Conservation (phyloP, 1,139 yeast species). For the Trichomonascaceae sp. region DNA sequence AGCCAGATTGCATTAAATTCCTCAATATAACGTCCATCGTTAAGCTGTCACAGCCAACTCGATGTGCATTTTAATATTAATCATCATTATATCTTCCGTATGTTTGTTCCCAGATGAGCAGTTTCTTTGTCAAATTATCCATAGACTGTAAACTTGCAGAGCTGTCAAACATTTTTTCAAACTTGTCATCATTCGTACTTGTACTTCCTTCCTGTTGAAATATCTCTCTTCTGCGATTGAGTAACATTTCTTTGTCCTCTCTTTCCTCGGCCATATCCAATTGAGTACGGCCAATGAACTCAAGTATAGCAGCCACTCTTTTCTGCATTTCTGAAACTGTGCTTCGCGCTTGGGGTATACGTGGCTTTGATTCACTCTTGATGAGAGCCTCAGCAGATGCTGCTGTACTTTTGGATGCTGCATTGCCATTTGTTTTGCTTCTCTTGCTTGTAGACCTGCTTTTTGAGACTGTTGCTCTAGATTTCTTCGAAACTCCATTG, state of each 20-base stretch:
- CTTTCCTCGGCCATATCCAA: slow-evolving; percentile 71
- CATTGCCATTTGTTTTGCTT: neutral
- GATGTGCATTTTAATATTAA: neutral
- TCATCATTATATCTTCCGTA: slow-evolving; percentile 45
- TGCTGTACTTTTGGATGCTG: neutral
- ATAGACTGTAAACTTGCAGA: slow-evolving; percentile 57
- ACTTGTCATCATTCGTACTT: slow-evolving; percentile 13
- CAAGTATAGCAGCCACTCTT: slow-evolving; percentile 83
- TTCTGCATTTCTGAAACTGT: slow-evolving; percentile 77
- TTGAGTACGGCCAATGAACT: slow-evolving; percentile 82
- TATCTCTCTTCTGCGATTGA: slow-evolving; percentile 26
- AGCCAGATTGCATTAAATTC: slow-evolving; percentile 8
- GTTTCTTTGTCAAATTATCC: slow-evolving; percentile 63
- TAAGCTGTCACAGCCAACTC: neutral
- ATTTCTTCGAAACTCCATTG: neutral
- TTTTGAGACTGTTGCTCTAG: neutral
- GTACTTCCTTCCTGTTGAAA: slow-evolving; percentile 6
- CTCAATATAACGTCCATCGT: neutral
- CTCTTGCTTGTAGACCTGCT: neutral
- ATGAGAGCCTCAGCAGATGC: slow-evolving; percentile 2
- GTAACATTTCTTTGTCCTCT: slow-evolving; percentile 45
- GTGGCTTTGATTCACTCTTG: slow-evolving; percentile 51
- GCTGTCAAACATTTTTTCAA: slow-evolving; percentile 39
- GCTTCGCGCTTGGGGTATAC: slow-evolving; percentile 70
- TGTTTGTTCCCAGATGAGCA: slow-evolving; percentile 71